Evolutionary conservation across 1,139 yeast species (phyloP).

Genomic region (Cylindricascospora bacillispora): DNA sequence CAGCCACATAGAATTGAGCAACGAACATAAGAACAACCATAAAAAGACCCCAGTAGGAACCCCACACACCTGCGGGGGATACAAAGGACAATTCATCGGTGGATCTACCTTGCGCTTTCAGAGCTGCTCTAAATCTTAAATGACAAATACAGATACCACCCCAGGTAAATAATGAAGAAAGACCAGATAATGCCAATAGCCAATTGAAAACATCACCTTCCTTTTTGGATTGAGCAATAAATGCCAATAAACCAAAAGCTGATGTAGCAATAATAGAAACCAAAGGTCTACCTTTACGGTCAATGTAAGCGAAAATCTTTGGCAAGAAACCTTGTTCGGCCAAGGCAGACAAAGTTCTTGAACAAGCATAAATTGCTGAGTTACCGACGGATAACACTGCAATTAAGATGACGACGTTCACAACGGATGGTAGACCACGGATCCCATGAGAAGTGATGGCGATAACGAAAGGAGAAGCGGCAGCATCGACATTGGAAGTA

Average conservation of each 20-base stretch:
- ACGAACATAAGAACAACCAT: slow-evolving; percentile 38
- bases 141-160: slow-evolving; percentile 49
- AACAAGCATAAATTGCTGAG: slow-evolving; percentile 50
- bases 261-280: slow-evolving; percentile 39
- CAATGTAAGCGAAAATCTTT: slow-evolving; percentile 49
- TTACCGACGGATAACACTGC: slow-evolving; percentile 65
- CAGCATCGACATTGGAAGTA: slow-evolving; percentile 35
- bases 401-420: slow-evolving; percentile 39
- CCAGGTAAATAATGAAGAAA: slow-evolving; percentile 60
- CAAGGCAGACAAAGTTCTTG: slow-evolving; percentile 53
- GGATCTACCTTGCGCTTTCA: slow-evolving; percentile 43
- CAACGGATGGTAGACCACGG: slow-evolving; percentile 41
- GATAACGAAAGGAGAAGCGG: slow-evolving; percentile 51
- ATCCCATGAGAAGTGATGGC: slow-evolving; percentile 44
- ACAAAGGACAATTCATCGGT: slow-evolving; percentile 41
- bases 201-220: slow-evolving; percentile 50
- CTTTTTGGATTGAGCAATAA: slow-evolving; percentile 44
- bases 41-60: slow-evolving; percentile 38
- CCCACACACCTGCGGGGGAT: slow-evolving; percentile 44
- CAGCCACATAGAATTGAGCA: slow-evolving; percentile 44
- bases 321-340: slow-evolving; percentile 58
- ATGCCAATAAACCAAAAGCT: slow-evolving; percentile 43
- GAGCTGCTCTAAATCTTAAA: slow-evolving; percentile 53
- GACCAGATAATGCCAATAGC: slow-evolving; percentile 56
- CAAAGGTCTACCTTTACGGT: slow-evolving; percentile 56